Conservation (phyloP, 306 rosid species). For the Oxytropis ochrocephala region DNA sequence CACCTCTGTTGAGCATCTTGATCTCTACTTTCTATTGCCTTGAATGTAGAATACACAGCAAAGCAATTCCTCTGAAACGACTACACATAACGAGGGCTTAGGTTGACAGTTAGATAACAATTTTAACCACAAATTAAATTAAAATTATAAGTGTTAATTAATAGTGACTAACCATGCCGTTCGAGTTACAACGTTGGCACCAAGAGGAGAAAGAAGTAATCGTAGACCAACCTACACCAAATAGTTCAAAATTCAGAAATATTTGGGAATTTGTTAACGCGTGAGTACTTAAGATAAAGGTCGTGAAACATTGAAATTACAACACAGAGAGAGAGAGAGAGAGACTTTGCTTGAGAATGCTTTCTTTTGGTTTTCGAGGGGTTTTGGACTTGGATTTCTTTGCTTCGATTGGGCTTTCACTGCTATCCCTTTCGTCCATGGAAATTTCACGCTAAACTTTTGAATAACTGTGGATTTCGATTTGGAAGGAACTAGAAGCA, state of each 20-base stretch:
- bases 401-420: too few species aligned
- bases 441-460: too few species aligned
- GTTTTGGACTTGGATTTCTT: too few species aligned
- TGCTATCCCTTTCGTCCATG: too few species aligned
- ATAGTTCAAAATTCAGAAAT: background rate
- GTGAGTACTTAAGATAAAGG: too few species aligned
- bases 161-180: slow-evolving; percentile 63
- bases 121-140: background rate
- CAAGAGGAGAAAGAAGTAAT: slow-evolving; percentile 73
- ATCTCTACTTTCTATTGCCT: slow-evolving; percentile 66
- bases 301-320: too few species aligned
- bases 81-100: slow-evolving; percentile 38
- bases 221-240: slow-evolving; percentile 71
- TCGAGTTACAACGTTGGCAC: slow-evolving; percentile 67
- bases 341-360: too few species aligned
- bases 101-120: background rate
- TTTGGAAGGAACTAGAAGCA: too few species aligned
- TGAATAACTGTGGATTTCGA: too few species aligned
- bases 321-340: too few species aligned
- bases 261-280: background rate
- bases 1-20: slow-evolving; percentile 61
- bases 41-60: slow-evolving; percentile 84
- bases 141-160: background rate
- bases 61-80: slow-evolving; percentile 71
- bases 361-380: too few species aligned